phyloP scores from a whole-genome alignment of 1,284 basidiomycete species.

The Grifola frondosa region DNA sequence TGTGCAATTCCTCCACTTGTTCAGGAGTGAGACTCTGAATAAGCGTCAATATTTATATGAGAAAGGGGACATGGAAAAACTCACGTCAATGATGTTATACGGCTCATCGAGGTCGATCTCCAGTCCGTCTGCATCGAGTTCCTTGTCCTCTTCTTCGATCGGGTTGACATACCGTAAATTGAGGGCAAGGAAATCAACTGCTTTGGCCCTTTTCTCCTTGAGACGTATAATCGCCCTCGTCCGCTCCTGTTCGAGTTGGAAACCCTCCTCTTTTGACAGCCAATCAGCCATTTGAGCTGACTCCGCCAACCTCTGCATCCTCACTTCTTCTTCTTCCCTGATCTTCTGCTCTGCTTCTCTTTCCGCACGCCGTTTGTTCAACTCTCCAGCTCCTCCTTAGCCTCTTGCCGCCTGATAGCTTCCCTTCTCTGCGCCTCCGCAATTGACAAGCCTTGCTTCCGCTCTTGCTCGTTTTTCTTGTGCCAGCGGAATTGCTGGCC shows the following conservation, averaged over 20 bases:
- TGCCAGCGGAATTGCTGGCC: slow-evolving; percentile 97
- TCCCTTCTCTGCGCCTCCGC: slow-evolving; percentile 84
- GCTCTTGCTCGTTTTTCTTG: slow-evolving; percentile 97
- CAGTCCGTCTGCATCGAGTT: slow-evolving; percentile 71
- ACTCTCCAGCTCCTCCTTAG: slow-evolving; percentile 90
- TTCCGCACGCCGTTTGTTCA: slow-evolving; percentile 89
- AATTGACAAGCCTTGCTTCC: slow-evolving; percentile 80
- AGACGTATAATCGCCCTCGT: slow-evolving; percentile 90
- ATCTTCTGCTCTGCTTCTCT: slow-evolving; percentile 86
- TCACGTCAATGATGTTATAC: slow-evolving; percentile 91
- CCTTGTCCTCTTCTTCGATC: slow-evolving; percentile 67
- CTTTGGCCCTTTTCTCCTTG: slow-evolving; percentile 94
- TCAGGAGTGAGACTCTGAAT: slow-evolving; percentile 78
- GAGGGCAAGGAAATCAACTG: slow-evolving; percentile 91
- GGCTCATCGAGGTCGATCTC: slow-evolving; percentile 99
- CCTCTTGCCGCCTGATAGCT: slow-evolving; percentile 80
- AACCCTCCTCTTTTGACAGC: slow-evolving; percentile 96
- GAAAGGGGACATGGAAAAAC: slow-evolving; percentile 31
- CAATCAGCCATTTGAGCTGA: slow-evolving; percentile 97
- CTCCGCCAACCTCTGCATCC: slow-evolving; percentile 88
- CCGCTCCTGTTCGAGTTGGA: slow-evolving; percentile 94
- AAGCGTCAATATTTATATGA: slow-evolving; percentile 20
- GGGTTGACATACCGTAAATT: slow-evolving; percentile 87
- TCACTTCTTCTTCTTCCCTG: slow-evolving; percentile 89
- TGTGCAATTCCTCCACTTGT: slow-evolving; percentile 91